Base-by-base conservation (phyloP, 2,329 filamentous ascomycete genomes). In the Colletotrichum sp. region DNA sequence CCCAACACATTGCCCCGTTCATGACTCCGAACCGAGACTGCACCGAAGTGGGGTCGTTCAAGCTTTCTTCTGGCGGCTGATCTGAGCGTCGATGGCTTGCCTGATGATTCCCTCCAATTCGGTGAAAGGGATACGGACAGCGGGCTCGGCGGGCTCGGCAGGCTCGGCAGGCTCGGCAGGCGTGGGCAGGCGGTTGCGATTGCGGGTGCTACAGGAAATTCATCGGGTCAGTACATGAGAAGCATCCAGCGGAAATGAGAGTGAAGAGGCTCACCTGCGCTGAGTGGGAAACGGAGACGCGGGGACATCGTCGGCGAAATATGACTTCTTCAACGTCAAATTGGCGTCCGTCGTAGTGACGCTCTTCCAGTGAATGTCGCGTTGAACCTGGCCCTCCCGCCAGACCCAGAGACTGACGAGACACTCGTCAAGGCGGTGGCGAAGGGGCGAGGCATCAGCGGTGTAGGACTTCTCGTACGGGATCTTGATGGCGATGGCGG, bases 241-340 rank as follows among this genome's bases (percentile, higher is more conserved):
- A 55, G 18, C 6, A 55, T 26, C 13, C 18, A 55, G 52, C n/a
- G 21, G 52, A 55, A 13, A 24, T 6, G 52, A 55, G 52, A 55
- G 52, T 55, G 89, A 32, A 63, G 30, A 24, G 78, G 92, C 92
- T 55, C 78, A 1, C 60, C 60, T 39, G 60, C 16, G 60, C 60
- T 34, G 28, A 21, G 30, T 34, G 60, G 28, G 60, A 21, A 24
- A 21, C 15, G 30, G 30, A 36, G 18, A 32, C 30, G 9, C 60
- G n/a, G 30, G 30, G 60, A 21, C 30, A 15, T 36, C 18, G 60
- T 63, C 60, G 28, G 60, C 36, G 60, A 63, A 63, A 3, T 63
- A 63, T 0, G 60, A 63, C 32, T 63, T 63, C 18, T 63, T 34
- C 60, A 63, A n/a, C n/a, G 60, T 65, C 62, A 65, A 24, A 21